Base-by-base conservation (phyloP, 75 land plant genomes). In the Picea sitchensis region DNA sequence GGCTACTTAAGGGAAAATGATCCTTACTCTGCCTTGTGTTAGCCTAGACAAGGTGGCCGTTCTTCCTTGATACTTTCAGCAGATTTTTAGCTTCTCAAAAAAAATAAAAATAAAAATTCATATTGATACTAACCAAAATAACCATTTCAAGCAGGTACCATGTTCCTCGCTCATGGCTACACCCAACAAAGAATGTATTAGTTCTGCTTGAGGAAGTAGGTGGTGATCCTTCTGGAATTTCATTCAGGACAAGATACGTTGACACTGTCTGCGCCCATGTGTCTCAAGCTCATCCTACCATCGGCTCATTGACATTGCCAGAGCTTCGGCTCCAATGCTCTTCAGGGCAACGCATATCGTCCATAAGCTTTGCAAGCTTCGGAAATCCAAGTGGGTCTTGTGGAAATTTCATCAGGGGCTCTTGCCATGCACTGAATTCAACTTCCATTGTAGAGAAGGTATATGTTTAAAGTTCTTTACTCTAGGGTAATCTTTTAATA, bases 251-350 rank as follows among this genome's bases (percentile, higher is more conserved):
- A 34, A 77, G 83, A 54, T 59, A 31, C 7, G 61, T 73, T 12
- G 82, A 58, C 8, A 81, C 58, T 32, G 54, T 80, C 17, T 80
- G 82, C 21, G 51, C 65, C 15, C 80, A 58, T 51, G 79, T 76
- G 2, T 76, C 78, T 31, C 80, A 81, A 26, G 51, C 21, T 14
- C 13, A 75, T 58, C 79, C 81, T 38, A 65, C 71, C 20, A 17
- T 30, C 3, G 20, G 51, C 83, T 81, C 68, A 73, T 81, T 80
- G 83, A 88, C 59, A 41, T 81, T 93, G 15, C 81, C 81, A 30
- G 44, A 91, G 95, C 80, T 76, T 79, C 38, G 73, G 44, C 83
- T 93, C 8, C 82, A 83, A 23, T 93, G 95, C 79, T 76, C 81
- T 57, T 69, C 54, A 3, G 93, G 90, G 6, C 91, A 91, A 38